Evolutionary conservation across 352 stramenopile species (phyloP), one percentile per base, ranked within the genome.

Genomic region (Peronospora farinosa): DNA sequence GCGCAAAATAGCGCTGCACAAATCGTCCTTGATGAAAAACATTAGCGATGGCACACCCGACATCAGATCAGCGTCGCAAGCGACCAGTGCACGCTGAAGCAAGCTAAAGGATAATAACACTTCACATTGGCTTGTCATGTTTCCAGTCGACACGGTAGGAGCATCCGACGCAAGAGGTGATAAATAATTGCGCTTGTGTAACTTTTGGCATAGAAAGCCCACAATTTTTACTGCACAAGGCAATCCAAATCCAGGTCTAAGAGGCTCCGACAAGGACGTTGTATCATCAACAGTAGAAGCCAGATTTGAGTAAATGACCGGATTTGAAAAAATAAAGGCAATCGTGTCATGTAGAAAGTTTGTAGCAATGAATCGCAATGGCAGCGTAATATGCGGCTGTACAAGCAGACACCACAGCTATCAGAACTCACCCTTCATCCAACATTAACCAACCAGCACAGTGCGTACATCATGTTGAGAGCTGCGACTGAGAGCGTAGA

Each of bases 401-500:
- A 49, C 5, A 35, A 49, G 27, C 12, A 50, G 13, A 40, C 7
- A 50, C 19, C 16, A 44, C 12, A 38, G 13, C 6, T 5, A 36
- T 52, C 37, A 40, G 19, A 38, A 54, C 35, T 48, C 30, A 57
- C 8, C 9, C 23, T 13, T 30, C 35, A 40, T 21, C 15, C 39
- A 19, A 47, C 11, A 47, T 31, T 7, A 5, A 45, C 21, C 9
- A 19, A 19, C 2, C 7, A 38, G 9, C 19, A 33, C 27, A 36
- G 12, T 0, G 72, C 74, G 53, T 73, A 87, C 78, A 36, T 87
- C 72, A 40, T 74, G 60, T 35, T 67, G 71, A 41, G 64, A 67
- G 32, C 72, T 60, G n/a, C 79, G 83, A 46, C 83, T 95, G 44
- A 98, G 95, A 32, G 89, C 82, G 58, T 97, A 97, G 28, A 97